phyloP scores from a whole-genome alignment of 2,329 filamentous ascomycete genomes.

The Capronia coronata region DNA sequence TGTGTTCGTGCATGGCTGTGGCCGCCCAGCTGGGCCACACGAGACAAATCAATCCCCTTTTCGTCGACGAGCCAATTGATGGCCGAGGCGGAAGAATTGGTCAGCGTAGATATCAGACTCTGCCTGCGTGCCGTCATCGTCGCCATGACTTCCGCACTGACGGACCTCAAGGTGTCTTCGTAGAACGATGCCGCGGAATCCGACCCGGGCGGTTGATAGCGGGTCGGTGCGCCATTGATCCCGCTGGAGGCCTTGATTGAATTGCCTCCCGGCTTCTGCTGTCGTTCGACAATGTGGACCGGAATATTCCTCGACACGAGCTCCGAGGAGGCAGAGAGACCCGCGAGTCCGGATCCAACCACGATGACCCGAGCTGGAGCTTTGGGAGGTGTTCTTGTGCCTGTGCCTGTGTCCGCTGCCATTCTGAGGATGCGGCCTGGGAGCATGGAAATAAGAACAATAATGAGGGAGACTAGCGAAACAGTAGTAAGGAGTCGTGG shows the following conservation, averaged over 20 bases:
- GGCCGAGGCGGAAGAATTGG: slow-evolving; percentile 43
- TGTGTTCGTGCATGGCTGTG: slow-evolving; percentile 54
- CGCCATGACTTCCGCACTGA: slow-evolving; percentile 35
- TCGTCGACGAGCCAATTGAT: slow-evolving; percentile 54
- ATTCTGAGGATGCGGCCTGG: slow-evolving; percentile 1
- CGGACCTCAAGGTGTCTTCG: slow-evolving; percentile 53
- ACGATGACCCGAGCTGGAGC: slow-evolving; percentile 50
- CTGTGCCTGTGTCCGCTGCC: slow-evolving; percentile 1
- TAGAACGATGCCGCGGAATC: slow-evolving; percentile 41
- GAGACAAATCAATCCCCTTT: slow-evolving; percentile 52
- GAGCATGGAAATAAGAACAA: slow-evolving; percentile 7
- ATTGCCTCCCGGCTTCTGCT: slow-evolving; percentile 56
- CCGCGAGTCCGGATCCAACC: slow-evolving; percentile 60
- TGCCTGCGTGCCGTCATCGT: slow-evolving; percentile 24
- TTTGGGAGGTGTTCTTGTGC: neutral
- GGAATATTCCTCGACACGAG: slow-evolving; percentile 48
- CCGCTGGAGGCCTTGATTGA: slow-evolving; percentile 62
- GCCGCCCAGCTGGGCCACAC: slow-evolving; percentile 55
- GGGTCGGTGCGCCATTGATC: slow-evolving; percentile 57
- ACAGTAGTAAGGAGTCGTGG: neutral
- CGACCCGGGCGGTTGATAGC: slow-evolving; percentile 43
- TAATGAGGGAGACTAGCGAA: neutral
- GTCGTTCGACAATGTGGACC: slow-evolving; percentile 55
- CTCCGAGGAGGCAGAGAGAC: slow-evolving; percentile 53
- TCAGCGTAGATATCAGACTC: slow-evolving; percentile 41